Conservation (phyloP, 768 basidiomycete species). For the Amanita rimosa region DNA sequence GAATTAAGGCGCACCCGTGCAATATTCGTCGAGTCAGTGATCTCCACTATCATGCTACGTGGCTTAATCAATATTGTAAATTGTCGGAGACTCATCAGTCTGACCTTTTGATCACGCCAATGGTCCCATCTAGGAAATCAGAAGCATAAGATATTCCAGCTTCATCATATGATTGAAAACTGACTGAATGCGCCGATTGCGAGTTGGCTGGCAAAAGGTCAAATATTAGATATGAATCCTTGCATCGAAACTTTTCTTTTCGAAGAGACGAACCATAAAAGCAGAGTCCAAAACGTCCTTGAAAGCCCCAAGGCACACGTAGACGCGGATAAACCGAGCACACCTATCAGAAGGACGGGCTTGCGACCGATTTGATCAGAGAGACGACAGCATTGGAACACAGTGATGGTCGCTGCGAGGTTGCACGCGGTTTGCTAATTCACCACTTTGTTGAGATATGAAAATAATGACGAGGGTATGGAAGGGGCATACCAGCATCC, state of each 20-base stretch:
- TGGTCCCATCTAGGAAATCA: conserved; percentile 33
- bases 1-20: conserved; percentile 20
- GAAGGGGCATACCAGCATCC: conserved; percentile 38
- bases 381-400: conserved; percentile 62
- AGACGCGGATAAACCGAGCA: conserved; percentile 51
- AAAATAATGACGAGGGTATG: too few relatives aligned
- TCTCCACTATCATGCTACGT: conserved; percentile 38
- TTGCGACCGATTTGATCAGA: conserved; percentile 69
- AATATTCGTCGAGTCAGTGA: conserved; percentile 46
- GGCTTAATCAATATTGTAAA: neutral
- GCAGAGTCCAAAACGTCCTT: conserved; percentile 52
- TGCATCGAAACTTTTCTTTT: neutral
- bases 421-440: conserved; percentile 67
- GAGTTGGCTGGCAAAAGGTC: conserved; percentile 33
- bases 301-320: conserved; percentile 72
- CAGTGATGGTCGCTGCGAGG: conserved; percentile 59
- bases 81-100: neutral
- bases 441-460: too few relatives aligned
- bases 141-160: neutral
- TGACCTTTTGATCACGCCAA: conserved; percentile 53
- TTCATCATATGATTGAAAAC: conserved; percentile 4
- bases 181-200: conserved; percentile 62
- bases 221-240: too few relatives aligned
- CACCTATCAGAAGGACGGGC: conserved; percentile 57
- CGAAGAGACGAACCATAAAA: conserved; percentile 30